These are phyloP conservation scores for Suillus subluteus DNA, from an alignment of 768 basidiomycete genomes.

Conservation along the genomic window DNA sequence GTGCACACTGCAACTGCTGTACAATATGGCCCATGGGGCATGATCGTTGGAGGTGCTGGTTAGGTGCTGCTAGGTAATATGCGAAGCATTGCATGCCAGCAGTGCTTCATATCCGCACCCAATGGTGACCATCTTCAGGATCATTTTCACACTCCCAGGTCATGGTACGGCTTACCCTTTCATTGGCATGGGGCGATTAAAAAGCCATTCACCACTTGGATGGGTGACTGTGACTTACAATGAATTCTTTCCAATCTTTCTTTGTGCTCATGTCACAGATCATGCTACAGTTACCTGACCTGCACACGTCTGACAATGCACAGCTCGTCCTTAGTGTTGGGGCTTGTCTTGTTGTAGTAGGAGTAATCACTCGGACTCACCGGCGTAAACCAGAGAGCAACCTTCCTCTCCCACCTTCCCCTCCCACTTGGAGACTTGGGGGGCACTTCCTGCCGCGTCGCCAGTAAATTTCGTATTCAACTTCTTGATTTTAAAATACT, in stretches of 20 bases:
- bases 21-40: neutral
- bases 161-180: neutral
- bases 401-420: neutral
- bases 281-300: neutral
- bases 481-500: neutral
- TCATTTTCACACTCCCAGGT: neutral
- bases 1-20: too few relatives aligned
- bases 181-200: neutral
- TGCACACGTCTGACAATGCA: neutral
- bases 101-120: neutral
- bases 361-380: neutral
- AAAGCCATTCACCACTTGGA: neutral
- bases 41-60: neutral
- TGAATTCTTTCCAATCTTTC: neutral
- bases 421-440: neutral
- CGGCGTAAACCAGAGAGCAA: neutral
- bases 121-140: neutral
- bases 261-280: neutral
- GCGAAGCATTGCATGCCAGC: neutral
- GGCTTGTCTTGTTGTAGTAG: neutral
- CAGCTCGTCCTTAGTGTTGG: neutral
- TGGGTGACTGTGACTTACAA: neutral
- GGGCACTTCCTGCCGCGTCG: neutral
- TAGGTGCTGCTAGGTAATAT: neutral
- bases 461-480: neutral